phyloP scores from a whole-genome alignment of 1,284 basidiomycete species.

The Tilletia walkeri region DNA sequence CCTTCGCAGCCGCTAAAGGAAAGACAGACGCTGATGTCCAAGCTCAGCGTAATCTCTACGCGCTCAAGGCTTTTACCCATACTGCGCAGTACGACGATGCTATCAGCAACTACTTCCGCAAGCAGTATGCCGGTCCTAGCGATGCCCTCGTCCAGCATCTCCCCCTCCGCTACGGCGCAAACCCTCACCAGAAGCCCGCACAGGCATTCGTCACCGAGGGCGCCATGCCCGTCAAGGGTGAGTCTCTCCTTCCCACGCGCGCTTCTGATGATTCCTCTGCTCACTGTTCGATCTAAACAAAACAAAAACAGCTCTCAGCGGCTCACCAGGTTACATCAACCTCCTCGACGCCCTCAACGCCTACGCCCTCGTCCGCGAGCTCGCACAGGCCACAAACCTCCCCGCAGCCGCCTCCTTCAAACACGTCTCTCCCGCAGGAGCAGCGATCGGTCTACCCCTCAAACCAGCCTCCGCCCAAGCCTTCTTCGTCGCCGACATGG shows the following conservation, averaged over 20 bases:
- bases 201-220: conserved; percentile 91
- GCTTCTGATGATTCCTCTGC: not conserved
- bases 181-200: conserved; percentile 98
- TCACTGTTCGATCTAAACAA: not conserved
- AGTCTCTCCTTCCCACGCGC: conserved; percentile 29
- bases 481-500: conserved; percentile 93
- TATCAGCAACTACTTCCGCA: conserved; percentile 93
- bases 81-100: conserved; percentile 92
- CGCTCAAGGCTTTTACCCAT: conserved; percentile 96
- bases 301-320: conserved; percentile 69
- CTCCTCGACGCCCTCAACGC: conserved; percentile 97
- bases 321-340: conserved; percentile 98
- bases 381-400: conserved; percentile 73
- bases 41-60: conserved; percentile 78
- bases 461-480: conserved; percentile 85
- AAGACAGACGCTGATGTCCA: conserved; percentile 40
- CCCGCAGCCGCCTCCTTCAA: conserved; percentile 99
- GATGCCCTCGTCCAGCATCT: conserved; percentile 64
- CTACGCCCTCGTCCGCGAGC: conserved; percentile 91
- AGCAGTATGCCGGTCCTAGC: conserved; percentile 78
- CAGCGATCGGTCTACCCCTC: conserved; percentile 69
- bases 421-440: conserved; percentile 96
- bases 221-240: conserved; percentile 89
- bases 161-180: conserved; percentile 89
- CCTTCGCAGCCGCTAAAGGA: conserved; percentile 59